Evolutionary conservation across 257 asterid species (phyloP).

Genomic region (Fraxinus excelsior): DNA sequence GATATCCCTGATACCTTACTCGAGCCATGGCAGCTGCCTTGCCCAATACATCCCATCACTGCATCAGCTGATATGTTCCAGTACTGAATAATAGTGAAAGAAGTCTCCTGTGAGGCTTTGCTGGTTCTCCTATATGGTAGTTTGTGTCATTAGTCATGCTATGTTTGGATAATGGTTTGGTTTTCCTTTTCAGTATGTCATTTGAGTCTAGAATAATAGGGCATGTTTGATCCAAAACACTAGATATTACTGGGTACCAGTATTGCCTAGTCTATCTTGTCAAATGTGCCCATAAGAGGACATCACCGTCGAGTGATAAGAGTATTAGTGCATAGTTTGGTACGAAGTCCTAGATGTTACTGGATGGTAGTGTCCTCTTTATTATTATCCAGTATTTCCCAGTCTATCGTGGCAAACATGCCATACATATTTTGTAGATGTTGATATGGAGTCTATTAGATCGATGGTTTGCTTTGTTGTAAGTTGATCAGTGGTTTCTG

Average conservation of each 20-base stretch:
- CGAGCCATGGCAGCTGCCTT: slow-evolving; percentile 91
- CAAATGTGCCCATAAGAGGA: background rate
- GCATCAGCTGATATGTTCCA: slow-evolving; percentile 58
- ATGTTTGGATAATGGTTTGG: background rate
- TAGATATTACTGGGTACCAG: no score
- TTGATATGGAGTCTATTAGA: background rate
- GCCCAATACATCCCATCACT: slow-evolving; percentile 60
- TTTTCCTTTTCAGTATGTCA: background rate
- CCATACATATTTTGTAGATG: slow-evolving; percentile 24
- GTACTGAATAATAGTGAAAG: slow-evolving; percentile 31
- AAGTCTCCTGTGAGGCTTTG: background rate
- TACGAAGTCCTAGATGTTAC: no score
- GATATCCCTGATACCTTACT: slow-evolving; percentile 62
- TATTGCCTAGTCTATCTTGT: no score
- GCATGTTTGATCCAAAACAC: background rate
- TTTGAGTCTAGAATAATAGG: background rate
- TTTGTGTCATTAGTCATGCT: background rate
- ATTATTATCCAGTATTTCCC: no score
- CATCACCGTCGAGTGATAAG: no score
- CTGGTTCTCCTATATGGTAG: background rate
- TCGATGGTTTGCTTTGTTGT: background rate
- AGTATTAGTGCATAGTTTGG: no score
- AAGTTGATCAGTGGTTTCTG: background rate
- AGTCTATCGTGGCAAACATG: background rate
- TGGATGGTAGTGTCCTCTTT: no score